A percentile compares a stretch with the other conserved stretches of the same genome.
These are phyloP conservation scores for Magnusiomyces magnusii DNA, from an alignment of 1,139 yeast species.

Conservation along the genomic window DNA sequence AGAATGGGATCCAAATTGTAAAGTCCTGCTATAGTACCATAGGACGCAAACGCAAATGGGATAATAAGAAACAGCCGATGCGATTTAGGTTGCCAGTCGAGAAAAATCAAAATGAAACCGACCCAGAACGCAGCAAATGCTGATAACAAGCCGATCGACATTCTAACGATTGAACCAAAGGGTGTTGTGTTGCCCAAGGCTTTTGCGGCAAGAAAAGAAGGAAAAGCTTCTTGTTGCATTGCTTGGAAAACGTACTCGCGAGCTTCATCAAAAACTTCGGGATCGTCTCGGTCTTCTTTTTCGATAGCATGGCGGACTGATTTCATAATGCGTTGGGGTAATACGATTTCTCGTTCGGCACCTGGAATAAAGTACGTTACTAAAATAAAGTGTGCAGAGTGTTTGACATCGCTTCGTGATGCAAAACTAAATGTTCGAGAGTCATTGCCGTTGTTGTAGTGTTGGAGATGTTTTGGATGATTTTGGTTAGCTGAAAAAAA, in stretches of 20 bases:
- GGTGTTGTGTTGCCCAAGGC: conserved; percentile 80
- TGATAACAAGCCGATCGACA: conserved; percentile 59
- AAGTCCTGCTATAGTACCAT: conserved; percentile 61
- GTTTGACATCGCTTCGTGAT: conserved; percentile 57
- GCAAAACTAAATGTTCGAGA: conserved; percentile 30
- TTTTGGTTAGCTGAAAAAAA: neutral
- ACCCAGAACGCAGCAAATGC: conserved; percentile 88
- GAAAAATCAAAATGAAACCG: conserved; percentile 69
- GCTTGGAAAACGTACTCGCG: conserved; percentile 75
- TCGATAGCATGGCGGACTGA: conserved; percentile 61
- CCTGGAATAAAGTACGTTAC: conserved; percentile 73
- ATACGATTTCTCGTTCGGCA: conserved; percentile 65
- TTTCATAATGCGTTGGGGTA: conserved; percentile 61
- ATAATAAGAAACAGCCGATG: conserved; percentile 63
- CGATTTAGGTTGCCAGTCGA: conserved; percentile 57
- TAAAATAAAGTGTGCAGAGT: conserved; percentile 64
- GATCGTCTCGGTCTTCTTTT: conserved; percentile 81
- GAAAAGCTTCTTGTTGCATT: conserved; percentile 86
- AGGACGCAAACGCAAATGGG: conserved; percentile 72
- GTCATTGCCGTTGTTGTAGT: neutral
- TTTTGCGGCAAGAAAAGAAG: conserved; percentile 67
- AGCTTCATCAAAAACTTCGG: conserved; percentile 83
- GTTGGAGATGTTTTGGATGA: neutral
- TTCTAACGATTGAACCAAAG: conserved; percentile 46
- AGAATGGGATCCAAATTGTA: conserved; percentile 81